These are phyloP conservation scores for Otatea glauca DNA, from an alignment of 176 grass and related monocot genomes.

Conservation along the genomic window DNA sequence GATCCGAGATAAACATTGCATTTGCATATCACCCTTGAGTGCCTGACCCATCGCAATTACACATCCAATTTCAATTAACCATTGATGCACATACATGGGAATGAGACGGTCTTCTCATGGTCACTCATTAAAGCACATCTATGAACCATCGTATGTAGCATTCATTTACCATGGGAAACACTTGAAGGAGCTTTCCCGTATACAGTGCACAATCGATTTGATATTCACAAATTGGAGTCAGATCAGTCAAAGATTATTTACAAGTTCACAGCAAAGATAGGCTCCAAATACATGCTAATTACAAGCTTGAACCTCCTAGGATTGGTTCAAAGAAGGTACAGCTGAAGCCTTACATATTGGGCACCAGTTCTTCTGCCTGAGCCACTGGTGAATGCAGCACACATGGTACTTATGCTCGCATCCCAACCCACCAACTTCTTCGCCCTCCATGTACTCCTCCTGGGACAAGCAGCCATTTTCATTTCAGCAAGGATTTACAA, in stretches of 20 bases:
- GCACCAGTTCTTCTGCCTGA: conserved; percentile 74
- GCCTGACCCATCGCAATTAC: neutral
- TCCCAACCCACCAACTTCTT: conserved; percentile 51
- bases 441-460: conserved; percentile 65
- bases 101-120: neutral
- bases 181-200: neutral
- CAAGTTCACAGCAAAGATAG: conserved; percentile 1
- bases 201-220: neutral
- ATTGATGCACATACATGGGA: neutral
- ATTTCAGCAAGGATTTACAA: conserved; percentile 9
- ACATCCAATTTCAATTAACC: neutral
- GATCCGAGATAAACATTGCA: neutral
- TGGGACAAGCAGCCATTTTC: conserved; percentile 35
- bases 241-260: neutral
- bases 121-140: neutral
- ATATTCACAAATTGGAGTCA: neutral
- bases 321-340: conserved; percentile 13
- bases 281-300: neutral
- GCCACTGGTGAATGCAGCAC: conserved; percentile 70
- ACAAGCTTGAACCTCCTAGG: conserved; percentile 18
- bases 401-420: conserved; percentile 76
- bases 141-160: neutral
- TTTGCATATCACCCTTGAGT: neutral
- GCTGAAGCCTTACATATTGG: conserved; percentile 71
- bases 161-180: neutral